Percentiles rank a stretch among this genome's conserved stretches.
phyloP scores from a whole-genome alignment of 257 asterid genomes.

The Nicotiana obtusifolia region DNA sequence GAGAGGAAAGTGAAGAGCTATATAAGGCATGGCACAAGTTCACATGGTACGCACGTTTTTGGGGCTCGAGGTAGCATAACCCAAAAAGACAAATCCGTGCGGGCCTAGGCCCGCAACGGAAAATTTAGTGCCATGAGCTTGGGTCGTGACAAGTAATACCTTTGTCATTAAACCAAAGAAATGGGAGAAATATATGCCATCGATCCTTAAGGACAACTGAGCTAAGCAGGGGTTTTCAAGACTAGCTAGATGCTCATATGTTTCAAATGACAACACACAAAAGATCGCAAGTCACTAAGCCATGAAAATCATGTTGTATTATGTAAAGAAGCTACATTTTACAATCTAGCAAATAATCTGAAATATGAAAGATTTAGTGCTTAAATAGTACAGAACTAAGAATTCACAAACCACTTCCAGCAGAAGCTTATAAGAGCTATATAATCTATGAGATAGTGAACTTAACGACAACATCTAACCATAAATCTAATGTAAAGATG shows the following conservation, averaged over 20 bases:
- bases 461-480: background rate
- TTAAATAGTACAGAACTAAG: conserved; percentile 15
- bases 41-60: too few species aligned
- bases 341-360: conserved; percentile 19
- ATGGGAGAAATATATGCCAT: background rate
- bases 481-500: background rate
- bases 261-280: conserved; percentile 6
- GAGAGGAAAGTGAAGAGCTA: too few species aligned
- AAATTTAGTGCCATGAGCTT: too few species aligned
- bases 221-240: background rate
- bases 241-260: background rate
- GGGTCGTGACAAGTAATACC: background rate
- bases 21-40: too few species aligned
- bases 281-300: background rate
- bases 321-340: conserved; percentile 17
- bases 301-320: conserved; percentile 1
- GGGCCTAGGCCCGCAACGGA: too few species aligned
- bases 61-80: too few species aligned
- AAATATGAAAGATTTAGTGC: conserved; percentile 12
- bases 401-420: conserved; percentile 7
- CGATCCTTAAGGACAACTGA: background rate
- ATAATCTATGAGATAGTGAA: background rate
- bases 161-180: background rate
- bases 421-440: conserved; percentile 10
- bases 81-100: too few species aligned